Evolutionary conservation across 1,284 basidiomycete genomes (phyloP).

Genomic region (Psilocybe mexicana): DNA sequence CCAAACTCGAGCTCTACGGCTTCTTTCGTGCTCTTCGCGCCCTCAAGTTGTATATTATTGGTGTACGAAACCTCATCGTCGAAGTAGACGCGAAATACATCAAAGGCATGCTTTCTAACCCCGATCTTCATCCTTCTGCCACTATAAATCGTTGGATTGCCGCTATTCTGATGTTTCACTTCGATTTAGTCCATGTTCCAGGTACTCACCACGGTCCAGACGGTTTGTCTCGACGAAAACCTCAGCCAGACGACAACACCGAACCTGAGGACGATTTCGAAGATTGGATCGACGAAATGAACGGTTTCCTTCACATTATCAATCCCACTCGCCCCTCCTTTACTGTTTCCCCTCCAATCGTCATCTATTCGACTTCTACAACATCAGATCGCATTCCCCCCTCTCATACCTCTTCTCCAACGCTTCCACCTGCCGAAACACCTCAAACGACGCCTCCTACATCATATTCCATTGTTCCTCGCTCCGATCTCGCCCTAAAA

Average conservation of each 20-base stretch:
- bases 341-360: neutral
- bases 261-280: no score
- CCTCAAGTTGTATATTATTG: constrained; percentile 30
- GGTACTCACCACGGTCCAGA: constrained; percentile 33
- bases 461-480: constrained; percentile 11
- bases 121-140: constrained; percentile 31
- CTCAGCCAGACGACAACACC: constrained; percentile 19
- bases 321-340: constrained; percentile 6
- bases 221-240: constrained; percentile 33
- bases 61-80: constrained; percentile 32
- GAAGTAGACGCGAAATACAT: constrained; percentile 40
- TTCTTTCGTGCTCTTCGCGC: constrained; percentile 31
- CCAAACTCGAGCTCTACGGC: constrained; percentile 41
- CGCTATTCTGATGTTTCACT: constrained; percentile 37
- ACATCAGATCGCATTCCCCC: neutral
- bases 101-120: constrained; percentile 41
- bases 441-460: neutral
- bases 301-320: constrained; percentile 22
- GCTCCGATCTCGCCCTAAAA: constrained; percentile 8
- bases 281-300: constrained; percentile 25
- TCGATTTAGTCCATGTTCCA: constrained; percentile 36
- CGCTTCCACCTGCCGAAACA: neutral
- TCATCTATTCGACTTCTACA: neutral
- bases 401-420: neutral
- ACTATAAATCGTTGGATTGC: constrained; percentile 43